Percentiles rank a stretch among this genome's conserved stretches.
Evolutionary conservation across 176 grass and related monocot species (phyloP).

Genomic region (Secale cereale): DNA sequence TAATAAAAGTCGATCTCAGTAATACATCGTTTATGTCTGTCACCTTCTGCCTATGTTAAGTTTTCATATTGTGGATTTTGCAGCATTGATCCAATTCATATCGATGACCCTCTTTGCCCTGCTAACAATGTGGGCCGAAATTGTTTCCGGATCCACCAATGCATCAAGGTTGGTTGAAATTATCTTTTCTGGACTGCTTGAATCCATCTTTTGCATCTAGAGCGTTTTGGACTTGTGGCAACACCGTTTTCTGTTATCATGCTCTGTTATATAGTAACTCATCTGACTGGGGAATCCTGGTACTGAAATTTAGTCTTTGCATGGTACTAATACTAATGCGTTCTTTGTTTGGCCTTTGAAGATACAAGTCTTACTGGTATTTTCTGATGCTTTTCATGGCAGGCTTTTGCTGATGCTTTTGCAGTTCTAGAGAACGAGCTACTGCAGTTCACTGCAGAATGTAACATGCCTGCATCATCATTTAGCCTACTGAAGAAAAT

Average conservation of each 20-base stretch:
- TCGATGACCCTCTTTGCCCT: conserved; percentile 91
- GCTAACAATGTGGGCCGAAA: conserved; percentile 95
- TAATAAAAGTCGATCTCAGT: conserved; percentile 31
- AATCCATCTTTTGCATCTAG: conserved; percentile 5
- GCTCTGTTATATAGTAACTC: not conserved
- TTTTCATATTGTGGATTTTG: conserved; percentile 33
- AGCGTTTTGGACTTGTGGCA: not conserved
- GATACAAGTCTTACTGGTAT: not conserved
- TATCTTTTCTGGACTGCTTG: conserved; percentile 2
- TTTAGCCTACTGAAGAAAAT: conserved; percentile 87
- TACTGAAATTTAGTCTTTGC: conserved; percentile 4
- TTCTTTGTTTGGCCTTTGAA: conserved; percentile 9
- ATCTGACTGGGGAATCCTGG: not conserved
- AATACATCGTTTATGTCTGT: not conserved
- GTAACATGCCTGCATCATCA: conserved; percentile 39
- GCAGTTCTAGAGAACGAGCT: conserved; percentile 83
- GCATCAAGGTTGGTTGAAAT: conserved; percentile 73
- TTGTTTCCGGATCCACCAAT: conserved; percentile 99
- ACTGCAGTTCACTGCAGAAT: conserved; percentile 59
- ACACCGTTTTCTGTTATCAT: not conserved
- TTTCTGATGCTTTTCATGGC: conserved; percentile 20
- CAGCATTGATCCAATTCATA: conserved; percentile 98
- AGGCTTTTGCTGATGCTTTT: conserved; percentile 98
- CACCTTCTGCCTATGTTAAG: conserved; percentile 23
- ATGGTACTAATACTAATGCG: not conserved